Conservation (phyloP, 108 stramenopile genomes). For the Nitzschia inconspicua region DNA sequence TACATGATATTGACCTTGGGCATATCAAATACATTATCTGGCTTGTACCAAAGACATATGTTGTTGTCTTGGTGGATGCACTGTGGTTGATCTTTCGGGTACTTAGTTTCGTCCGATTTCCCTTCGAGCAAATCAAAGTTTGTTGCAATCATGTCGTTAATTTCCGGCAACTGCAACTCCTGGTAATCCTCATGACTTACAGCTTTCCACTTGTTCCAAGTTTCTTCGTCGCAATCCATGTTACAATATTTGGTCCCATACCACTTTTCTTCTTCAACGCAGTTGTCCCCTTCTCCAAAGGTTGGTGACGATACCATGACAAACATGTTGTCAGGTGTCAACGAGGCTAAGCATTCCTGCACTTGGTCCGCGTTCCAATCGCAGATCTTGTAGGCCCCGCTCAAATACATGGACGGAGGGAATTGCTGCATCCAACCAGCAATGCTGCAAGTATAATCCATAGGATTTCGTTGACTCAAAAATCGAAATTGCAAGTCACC, state of each 20-base stretch:
- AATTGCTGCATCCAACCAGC: slow-evolving; percentile 54
- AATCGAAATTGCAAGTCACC: slow-evolving; percentile 63
- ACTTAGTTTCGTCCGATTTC: slow-evolving; percentile 37
- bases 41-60: slow-evolving; percentile 65
- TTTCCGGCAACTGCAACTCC: slow-evolving; percentile 28
- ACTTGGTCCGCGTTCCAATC: slow-evolving; percentile 38
- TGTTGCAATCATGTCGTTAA: slow-evolving; percentile 57
- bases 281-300: background rate
- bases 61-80: slow-evolving; percentile 17
- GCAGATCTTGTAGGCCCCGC: slow-evolving; percentile 52
- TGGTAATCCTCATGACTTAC: slow-evolving; percentile 9
- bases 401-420: slow-evolving; percentile 27
- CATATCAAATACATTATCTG: slow-evolving; percentile 66
- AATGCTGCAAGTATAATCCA: slow-evolving; percentile 50
- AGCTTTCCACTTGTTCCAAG: slow-evolving; percentile 15
- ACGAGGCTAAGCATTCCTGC: slow-evolving; percentile 23
- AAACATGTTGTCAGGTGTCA: slow-evolving; percentile 52
- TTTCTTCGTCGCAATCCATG: slow-evolving; percentile 8
- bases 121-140: slow-evolving; percentile 47
- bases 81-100: slow-evolving; percentile 16
- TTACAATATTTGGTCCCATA: slow-evolving; percentile 45
- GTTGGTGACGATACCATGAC: slow-evolving; percentile 36
- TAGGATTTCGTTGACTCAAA: slow-evolving; percentile 48
- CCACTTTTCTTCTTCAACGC: slow-evolving; percentile 34
- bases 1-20: slow-evolving; percentile 72